These are phyloP conservation scores for Albugo laibachii DNA, from an alignment of 352 stramenopile genomes.

Conservation along the genomic window DNA sequence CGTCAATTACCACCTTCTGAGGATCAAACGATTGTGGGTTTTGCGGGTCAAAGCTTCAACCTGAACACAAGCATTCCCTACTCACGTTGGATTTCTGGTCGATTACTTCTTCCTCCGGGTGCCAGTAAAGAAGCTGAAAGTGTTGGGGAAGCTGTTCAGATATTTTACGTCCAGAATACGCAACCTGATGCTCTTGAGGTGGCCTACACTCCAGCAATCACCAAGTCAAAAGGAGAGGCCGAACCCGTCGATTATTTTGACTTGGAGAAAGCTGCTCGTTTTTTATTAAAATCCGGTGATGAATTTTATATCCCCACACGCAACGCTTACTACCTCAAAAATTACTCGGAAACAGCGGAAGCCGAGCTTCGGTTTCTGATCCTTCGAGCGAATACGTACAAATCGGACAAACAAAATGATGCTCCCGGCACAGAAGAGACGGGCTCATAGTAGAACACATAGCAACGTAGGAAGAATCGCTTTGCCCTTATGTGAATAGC, in stretches of 20 bases:
- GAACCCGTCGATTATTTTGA: conserved; percentile 56
- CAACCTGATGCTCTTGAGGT: conserved; percentile 72
- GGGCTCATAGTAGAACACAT: too few relatives aligned
- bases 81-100: conserved; percentile 79
- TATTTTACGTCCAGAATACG: conserved; percentile 86
- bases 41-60: conserved; percentile 79
- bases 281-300: conserved; percentile 85
- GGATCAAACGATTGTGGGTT: conserved; percentile 20
- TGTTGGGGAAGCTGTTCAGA: conserved; percentile 83
- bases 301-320: conserved; percentile 93
- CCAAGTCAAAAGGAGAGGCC: conserved; percentile 2
- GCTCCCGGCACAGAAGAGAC: too few relatives aligned
- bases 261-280: conserved; percentile 80
- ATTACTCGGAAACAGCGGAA: conserved; percentile 79
- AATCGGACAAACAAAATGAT: conserved; percentile 5
- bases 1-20: conserved; percentile 42
- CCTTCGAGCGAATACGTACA: conserved; percentile 21
- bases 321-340: conserved; percentile 94
- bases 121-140: conserved; percentile 92
- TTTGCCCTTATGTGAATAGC: too few relatives aligned
- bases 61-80: conserved; percentile 39
- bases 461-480: too few relatives aligned
- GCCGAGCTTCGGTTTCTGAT: conserved; percentile 91
- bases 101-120: conserved; percentile 78
- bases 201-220: conserved; percentile 13